Conservation (phyloP, 306 rosid genomes). For the Psophocarpus tetragonolobus region DNA sequence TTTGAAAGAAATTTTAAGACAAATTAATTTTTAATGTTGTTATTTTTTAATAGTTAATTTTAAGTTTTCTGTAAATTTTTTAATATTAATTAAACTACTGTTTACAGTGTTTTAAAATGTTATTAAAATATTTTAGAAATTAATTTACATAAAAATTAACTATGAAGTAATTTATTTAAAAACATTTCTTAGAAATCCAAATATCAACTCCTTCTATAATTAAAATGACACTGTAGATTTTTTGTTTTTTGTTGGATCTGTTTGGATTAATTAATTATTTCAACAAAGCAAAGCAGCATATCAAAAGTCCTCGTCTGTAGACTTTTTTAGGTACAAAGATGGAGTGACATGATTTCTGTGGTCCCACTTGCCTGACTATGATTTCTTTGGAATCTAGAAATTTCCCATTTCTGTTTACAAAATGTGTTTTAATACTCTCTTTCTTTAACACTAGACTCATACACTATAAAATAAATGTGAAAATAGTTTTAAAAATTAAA, state of each 20-base stretch:
- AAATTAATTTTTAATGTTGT: too few relatives aligned
- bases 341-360: slow-evolving; percentile 33
- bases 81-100: too few relatives aligned
- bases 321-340: slow-evolving; percentile 30
- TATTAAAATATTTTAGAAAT: too few relatives aligned
- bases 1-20: too few relatives aligned
- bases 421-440: background rate
- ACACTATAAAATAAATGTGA: background rate
- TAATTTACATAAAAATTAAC: too few relatives aligned
- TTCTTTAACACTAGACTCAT: background rate
- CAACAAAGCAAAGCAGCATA: background rate
- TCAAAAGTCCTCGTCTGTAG: slow-evolving; percentile 9
- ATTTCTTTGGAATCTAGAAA: slow-evolving; percentile 36
- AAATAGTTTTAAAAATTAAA: background rate
- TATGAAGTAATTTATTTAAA: too few relatives aligned
- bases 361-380: slow-evolving; percentile 32
- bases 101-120: too few relatives aligned
- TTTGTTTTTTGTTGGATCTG: background rate
- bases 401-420: background rate
- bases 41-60: too few relatives aligned
- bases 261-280: background rate
- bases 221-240: background rate
- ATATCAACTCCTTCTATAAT: too few relatives aligned
- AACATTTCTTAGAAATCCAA: too few relatives aligned
- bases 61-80: too few relatives aligned